Conservation (phyloP, 306 rosid genomes). For the Elaeagnus macrophylla region DNA sequence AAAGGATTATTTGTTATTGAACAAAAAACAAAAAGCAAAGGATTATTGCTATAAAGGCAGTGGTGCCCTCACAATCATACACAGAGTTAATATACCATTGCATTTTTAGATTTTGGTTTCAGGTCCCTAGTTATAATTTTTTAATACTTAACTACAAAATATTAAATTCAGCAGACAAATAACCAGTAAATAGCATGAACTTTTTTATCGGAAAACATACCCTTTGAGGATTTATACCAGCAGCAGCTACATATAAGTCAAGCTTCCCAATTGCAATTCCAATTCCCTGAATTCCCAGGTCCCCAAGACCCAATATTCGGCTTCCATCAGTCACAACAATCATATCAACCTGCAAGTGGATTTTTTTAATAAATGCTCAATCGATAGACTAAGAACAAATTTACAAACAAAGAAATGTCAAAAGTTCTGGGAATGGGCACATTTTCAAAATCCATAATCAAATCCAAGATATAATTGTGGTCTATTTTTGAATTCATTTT, state of each 20-base stretch:
- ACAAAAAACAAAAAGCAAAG: too few species aligned
- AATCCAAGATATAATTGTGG: neutral
- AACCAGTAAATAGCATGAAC: conserved; percentile 2
- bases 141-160: too few species aligned
- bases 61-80: too few species aligned
- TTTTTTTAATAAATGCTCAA: neutral
- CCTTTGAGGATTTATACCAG: conserved; percentile 99
- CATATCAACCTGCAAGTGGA: conserved; percentile 85
- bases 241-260: conserved; percentile 97
- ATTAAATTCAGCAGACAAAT: too few species aligned
- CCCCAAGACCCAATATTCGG: conserved; percentile 97
- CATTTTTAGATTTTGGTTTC: too few species aligned
- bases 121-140: too few species aligned
- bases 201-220: conserved; percentile 24
- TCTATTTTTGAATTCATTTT: too few species aligned
- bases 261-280: conserved; percentile 93
- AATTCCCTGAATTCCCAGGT: conserved; percentile 97
- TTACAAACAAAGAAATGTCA: neutral
- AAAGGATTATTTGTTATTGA: too few species aligned
- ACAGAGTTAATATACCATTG: too few species aligned
- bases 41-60: too few species aligned
- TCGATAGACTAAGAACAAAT: neutral
- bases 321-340: conserved; percentile 99
- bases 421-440: neutral
- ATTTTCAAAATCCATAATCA: too few species aligned